Percentiles rank a stretch among this genome's conserved stretches.
These are phyloP conservation scores for Dimargaris verticillata DNA, from an alignment of 192 early-diverging fungal genomes.

Conservation along the genomic window DNA sequence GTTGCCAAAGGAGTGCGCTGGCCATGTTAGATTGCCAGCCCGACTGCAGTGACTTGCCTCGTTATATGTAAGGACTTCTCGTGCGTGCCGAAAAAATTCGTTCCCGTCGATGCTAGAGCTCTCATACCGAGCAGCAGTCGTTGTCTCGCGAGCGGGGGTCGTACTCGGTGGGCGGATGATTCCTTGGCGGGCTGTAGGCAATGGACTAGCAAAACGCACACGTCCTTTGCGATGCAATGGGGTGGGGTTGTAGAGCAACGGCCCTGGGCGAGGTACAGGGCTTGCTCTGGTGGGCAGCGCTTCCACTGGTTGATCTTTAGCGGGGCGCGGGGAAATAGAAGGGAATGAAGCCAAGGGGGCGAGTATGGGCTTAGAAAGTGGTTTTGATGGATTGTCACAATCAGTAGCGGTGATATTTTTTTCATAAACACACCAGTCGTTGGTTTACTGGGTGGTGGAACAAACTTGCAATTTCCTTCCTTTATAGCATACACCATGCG, in stretches of 20 bases:
- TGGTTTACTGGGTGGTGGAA: background rate
- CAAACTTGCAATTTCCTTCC: background rate
- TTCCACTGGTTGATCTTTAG: no score
- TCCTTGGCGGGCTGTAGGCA: background rate
- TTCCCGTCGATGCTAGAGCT: background rate
- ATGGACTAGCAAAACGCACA: background rate
- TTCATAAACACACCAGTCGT: background rate
- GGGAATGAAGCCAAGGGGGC: no score
- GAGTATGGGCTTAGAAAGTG: no score
- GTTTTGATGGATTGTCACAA: no score
- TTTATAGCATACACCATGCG: background rate
- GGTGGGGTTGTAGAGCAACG: background rate
- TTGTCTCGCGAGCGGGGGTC: background rate
- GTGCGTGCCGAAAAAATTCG: slow-evolving; percentile 5
- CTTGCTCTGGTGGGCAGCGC: no score
- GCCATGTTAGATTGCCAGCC: background rate
- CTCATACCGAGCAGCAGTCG: background rate
- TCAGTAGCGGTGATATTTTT: no score
- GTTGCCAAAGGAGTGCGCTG: background rate
- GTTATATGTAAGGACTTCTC: slow-evolving; percentile 1
- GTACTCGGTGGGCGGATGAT: background rate
- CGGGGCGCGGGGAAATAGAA: no score
- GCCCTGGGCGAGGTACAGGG: background rate
- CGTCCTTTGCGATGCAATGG: background rate
- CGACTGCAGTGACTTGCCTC: background rate